Base-by-base conservation (phyloP, 352 stramenopile species). In the Globisporangium splendens region DNA sequence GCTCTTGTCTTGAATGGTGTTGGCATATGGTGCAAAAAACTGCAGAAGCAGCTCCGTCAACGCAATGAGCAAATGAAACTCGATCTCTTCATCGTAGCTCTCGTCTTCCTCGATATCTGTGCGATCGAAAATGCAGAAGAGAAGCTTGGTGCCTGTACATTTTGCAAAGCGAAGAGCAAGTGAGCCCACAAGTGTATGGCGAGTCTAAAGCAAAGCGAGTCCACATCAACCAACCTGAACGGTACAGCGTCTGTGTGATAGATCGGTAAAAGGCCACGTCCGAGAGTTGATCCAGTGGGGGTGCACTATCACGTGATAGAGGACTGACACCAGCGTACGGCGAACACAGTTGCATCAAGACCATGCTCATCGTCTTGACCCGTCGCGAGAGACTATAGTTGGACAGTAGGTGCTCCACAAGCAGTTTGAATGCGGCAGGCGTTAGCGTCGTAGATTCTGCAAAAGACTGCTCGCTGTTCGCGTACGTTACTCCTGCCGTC, bases 101-200 rank as follows among this genome's bases (percentile, higher is more conserved):
- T 90, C 80, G 28, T 87, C 79, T 51, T 89, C 79, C 49, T 89
- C 79, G 5, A 86, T 74, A 38, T 88, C 75, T 0, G 70, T 86
- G 24, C 77, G 77, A 33, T 89, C 79, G 50, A 86, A 88, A 35
- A 89, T 83, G 28, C 68, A 82, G 48, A 89, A 89, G 15, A 82
- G 63, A 38, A 89, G 70, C 49, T 89, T 89, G 11, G 66, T 69
- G 28, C 69, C 75, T 83, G 55, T 8, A 22, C 2, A 55, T 43
- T 17, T 17, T 17, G 39, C 35, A 62, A 46, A 11, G 4, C 20
- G 47, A 52, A 56, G 20, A 39, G 44, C 14, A 33, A 43, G 6
- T 5, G 17, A 46, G 17, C 6, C 35, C 39, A 24, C 12, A 50
- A 17, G 12, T 15, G 6, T 10, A 44, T 4, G 18, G 28, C 3